phyloP scores from a whole-genome alignment of 106 monocot species.

The Dendrobium officinale region DNA sequence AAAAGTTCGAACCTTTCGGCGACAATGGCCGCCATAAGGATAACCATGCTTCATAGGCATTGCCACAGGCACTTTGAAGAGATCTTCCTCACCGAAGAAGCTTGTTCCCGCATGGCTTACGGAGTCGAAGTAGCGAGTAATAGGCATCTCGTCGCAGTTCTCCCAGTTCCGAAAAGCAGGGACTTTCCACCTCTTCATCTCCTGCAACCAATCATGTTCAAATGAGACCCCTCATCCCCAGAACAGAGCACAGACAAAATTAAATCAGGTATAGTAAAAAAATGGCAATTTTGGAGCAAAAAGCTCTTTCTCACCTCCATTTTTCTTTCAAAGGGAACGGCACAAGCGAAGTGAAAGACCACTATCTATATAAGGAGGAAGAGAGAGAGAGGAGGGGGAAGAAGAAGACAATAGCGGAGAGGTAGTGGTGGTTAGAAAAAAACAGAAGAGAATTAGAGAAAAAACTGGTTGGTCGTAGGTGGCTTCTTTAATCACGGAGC shows the following conservation, averaged over 20 bases:
- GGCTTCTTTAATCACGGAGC: not conserved
- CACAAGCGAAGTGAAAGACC: not conserved
- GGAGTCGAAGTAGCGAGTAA: slow-evolving; percentile 29
- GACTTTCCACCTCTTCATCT: slow-evolving; percentile 16
- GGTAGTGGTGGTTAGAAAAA: not conserved
- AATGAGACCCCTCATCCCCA: not conserved
- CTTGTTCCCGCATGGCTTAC: slow-evolving; percentile 23
- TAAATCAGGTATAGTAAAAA: not conserved
- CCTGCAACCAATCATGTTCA: slow-evolving; percentile 3
- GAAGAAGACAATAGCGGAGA: not conserved
- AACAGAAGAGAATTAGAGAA: not conserved
- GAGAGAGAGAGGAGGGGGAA: too few species aligned
- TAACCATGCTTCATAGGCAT: not conserved
- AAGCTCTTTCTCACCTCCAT: not conserved
- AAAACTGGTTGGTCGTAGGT: not conserved
- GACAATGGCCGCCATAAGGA: not conserved
- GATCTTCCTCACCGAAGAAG: slow-evolving; percentile 3
- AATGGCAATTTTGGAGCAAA: not conserved
- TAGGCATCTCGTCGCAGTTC: slow-evolving; percentile 19
- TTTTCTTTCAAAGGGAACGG: not conserved
- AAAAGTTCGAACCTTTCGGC: not conserved
- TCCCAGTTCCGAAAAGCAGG: slow-evolving; percentile 28
- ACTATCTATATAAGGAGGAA: not conserved
- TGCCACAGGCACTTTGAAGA: slow-evolving; percentile 15
- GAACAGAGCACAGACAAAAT: not conserved